phyloP scores from a whole-genome alignment of 805 yeast genomes.

The Metschnikowia santaceciliae region DNA sequence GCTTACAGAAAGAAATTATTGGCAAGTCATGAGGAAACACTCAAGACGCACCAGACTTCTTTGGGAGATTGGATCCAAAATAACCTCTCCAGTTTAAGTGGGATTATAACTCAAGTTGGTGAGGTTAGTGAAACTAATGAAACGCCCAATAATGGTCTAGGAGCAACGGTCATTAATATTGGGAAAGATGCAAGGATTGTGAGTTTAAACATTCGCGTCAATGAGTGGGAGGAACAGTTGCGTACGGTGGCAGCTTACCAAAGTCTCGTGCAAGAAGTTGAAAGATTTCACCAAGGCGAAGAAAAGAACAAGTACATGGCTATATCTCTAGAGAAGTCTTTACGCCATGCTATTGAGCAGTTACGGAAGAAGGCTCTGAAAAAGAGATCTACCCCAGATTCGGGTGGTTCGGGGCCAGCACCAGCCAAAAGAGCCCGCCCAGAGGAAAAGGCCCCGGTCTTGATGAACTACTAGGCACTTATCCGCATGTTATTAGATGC shows the following conservation, averaged over 20 bases:
- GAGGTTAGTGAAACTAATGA: neutral
- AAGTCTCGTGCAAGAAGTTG: neutral
- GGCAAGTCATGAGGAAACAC: conserved; percentile 10
- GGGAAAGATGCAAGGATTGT: neutral
- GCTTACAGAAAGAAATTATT: conserved; percentile 13
- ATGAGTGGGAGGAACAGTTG: conserved; percentile 4
- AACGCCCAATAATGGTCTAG: neutral
- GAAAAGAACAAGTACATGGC: neutral
- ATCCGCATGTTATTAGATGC: neutral
- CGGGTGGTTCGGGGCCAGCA: neutral
- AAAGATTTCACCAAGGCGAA: neutral
- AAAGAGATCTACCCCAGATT: conserved; percentile 9
- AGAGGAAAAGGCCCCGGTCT: conserved; percentile 16
- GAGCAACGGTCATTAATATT: neutral
- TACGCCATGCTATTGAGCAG: conserved; percentile 3
- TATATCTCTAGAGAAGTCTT: neutral
- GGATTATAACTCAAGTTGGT: neutral
- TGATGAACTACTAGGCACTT: conserved; percentile 15
- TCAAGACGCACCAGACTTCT: conserved; percentile 7
- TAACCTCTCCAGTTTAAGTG: conserved; percentile 2
- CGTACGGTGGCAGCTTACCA: conserved; percentile 4
- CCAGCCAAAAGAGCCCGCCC: conserved; percentile 8
- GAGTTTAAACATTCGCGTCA: neutral
- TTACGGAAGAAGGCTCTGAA: neutral
- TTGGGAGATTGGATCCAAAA: conserved; percentile 19